phyloP scores from a whole-genome alignment of 352 stramenopile genomes.

The Globisporangium perplexum region DNA sequence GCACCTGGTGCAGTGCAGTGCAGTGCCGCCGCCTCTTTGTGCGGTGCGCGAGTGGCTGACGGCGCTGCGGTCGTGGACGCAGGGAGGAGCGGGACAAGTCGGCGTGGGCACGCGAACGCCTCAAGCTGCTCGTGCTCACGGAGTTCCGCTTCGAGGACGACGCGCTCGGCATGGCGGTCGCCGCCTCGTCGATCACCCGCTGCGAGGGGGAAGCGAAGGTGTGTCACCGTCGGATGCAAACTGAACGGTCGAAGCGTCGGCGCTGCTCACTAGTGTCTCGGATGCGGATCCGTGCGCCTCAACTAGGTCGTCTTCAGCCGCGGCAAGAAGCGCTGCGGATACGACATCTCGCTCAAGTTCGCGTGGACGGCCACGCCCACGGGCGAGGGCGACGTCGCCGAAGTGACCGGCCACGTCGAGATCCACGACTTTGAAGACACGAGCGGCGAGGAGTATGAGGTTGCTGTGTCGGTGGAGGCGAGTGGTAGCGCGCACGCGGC shows the following conservation, averaged over 20 bases:
- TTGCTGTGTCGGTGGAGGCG: conserved; percentile 46
- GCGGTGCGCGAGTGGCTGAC: conserved; percentile 1
- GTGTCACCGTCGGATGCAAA: background rate
- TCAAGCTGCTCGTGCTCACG: conserved; percentile 66
- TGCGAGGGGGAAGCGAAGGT: conserved; percentile 84
- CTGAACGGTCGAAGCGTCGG: background rate
- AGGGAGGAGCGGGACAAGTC: conserved; percentile 85
- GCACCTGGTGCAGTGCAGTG: conserved; percentile 82
- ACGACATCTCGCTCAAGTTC: conserved; percentile 81
- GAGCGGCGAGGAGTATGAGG: conserved; percentile 74
- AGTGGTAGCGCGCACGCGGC: conserved; percentile 38
- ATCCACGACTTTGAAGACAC: conserved; percentile 85
- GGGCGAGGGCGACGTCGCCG: conserved; percentile 16
- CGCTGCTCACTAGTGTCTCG: too few relatives aligned
- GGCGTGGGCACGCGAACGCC: conserved; percentile 61
- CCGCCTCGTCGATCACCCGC: conserved; percentile 49
- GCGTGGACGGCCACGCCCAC: conserved; percentile 43
- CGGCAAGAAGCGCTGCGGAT: conserved; percentile 82
- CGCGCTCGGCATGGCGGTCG: conserved; percentile 39
- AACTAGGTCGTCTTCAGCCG: conserved; percentile 68
- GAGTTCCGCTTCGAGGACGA: conserved; percentile 55
- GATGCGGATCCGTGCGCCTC: background rate
- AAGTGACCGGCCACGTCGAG: conserved; percentile 63
- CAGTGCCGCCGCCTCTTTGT: background rate
- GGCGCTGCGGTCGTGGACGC: background rate